Evolutionary conservation across 1,284 basidiomycete genomes (phyloP), one percentile per base, ranked within the genome.

Genomic region (Ganoderma lucidum): DNA sequence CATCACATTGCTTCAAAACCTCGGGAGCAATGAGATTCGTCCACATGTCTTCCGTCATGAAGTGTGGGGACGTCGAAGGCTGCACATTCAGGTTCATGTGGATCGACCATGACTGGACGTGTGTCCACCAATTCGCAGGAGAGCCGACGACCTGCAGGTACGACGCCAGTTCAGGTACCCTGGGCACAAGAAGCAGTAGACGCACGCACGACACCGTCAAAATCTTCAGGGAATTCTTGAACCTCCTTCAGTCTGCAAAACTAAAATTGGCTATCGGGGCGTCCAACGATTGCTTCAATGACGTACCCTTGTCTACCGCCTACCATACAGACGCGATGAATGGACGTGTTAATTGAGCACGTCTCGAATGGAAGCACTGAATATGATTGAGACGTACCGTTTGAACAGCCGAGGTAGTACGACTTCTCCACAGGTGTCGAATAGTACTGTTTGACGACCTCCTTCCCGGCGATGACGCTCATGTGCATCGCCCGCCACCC

Each of bases 341-440:
- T 59, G 37, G 19, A 59, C 19, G 14, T 19, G 37, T 64, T 48
- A 64, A n/a, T 28, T 28, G 32, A 30, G 44, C 17, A 45, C 17
- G 28, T 30, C 15, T 10, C n/a, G 14, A 32, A 30, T 39, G 39
- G 23, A 62, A 37, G 1, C 3, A 19, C n/a, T 23, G 12, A 6
- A 12, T 3, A 39, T n/a, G 41, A 19, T 51, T 9, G 23, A 10
- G 6, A 62, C 77, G 23, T 60, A 75, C 79, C 79, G 10, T 73
- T 77, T 4, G 79, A 80, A 63, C 78, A 79, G 9, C 78, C 78
- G 14, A 79, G 64, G 64, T 77, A 80, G 62, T 80, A 80, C 10
- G 78, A 75, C 60, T 76, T 78, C 28, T 67, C 70, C 48, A 72
- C 71, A 2, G 73, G 30, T 12, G 63, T 63, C 12, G 69, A 68